Evolutionary conservation across 1,139 yeast genomes (phyloP), one percentile per base, ranked within the genome.

Genomic region (Arxiozyma slooffiae): DNA sequence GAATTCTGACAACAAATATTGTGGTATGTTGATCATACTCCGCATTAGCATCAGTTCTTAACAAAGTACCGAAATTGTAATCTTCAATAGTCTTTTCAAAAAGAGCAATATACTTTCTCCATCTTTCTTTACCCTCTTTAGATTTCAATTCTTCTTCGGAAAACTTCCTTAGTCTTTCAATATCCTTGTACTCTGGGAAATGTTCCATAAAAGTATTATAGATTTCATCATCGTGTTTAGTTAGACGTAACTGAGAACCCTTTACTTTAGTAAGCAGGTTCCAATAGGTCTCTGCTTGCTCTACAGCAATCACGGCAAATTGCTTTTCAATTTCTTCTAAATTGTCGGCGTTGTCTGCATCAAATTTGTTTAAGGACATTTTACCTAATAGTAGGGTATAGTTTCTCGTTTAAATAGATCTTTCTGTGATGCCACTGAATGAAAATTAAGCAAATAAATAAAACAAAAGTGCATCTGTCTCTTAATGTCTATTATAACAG

Each of bases 261-360:
- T 86, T 84, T 49, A 89, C 73, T 59, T 80, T 80, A 55, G 78
- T 77, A 51, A 94, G 71, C 54, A 94, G 72, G 49, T 77, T 76
- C 96, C 96, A 92, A 77, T 92, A 94, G 3, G 96, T 83, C 67
- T 87, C 95, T 54, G 96, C 94, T 69, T 94, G 97, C 69, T 80
- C 82, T 24, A 94, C 98, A 8, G 97, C 98, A 71, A 87, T 89
- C 56, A 94, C 98, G 48, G 98, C 97, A 65, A 92, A 92, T 72
- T 90, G 97, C 77, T 81, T 86, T 71, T 90, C 97, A 63, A 92
- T 87, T 56, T 79, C 84, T 62, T 80, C 84, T 57, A 78, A 69
- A 63, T 80, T 80, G 50, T 80, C 82, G 43, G 85, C 83, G 38
- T 68, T 68, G 55, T 80, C 81, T 38, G 85, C 77, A 56, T 77